phyloP scores from a whole-genome alignment of 257 asterid species.

The Nicotiana attenuata region DNA sequence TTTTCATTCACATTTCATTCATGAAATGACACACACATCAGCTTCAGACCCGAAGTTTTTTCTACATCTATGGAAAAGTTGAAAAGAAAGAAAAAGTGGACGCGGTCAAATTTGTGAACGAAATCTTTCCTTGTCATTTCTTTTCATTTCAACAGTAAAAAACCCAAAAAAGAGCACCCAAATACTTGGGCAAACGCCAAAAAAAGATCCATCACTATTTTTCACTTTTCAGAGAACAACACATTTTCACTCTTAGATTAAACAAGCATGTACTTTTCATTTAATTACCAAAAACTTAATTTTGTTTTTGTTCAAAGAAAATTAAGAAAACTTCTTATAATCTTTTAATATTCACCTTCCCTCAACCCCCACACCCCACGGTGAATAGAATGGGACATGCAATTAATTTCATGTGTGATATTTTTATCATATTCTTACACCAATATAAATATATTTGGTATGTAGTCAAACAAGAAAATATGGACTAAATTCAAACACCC shows the following conservation, averaged over 20 bases:
- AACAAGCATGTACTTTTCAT: not conserved
- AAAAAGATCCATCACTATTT: not conserved
- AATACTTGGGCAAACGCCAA: not conserved
- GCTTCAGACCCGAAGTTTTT: not conserved
- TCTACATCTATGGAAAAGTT: not conserved
- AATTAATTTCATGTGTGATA: too few relatives aligned
- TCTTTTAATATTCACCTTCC: too few relatives aligned
- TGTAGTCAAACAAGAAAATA: too few relatives aligned
- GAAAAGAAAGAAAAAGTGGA: not conserved
- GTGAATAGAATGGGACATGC: too few relatives aligned
- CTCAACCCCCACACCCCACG: too few relatives aligned
- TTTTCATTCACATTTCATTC: too few relatives aligned
- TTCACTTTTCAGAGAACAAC: not conserved
- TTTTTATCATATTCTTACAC: not conserved
- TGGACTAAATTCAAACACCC: not conserved
- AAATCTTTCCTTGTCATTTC: not conserved
- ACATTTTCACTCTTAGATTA: not conserved
- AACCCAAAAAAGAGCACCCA: not conserved
- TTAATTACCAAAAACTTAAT: not conserved
- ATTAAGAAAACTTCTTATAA: not conserved
- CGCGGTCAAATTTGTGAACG: not conserved
- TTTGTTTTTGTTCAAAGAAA: not conserved
- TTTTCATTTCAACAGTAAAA: not conserved
- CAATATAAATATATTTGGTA: too few relatives aligned
- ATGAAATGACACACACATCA: too few relatives aligned